These are phyloP conservation scores for Sugiyamaella chiloensis DNA, from an alignment of 805 yeast species.

Conservation along the genomic window DNA sequence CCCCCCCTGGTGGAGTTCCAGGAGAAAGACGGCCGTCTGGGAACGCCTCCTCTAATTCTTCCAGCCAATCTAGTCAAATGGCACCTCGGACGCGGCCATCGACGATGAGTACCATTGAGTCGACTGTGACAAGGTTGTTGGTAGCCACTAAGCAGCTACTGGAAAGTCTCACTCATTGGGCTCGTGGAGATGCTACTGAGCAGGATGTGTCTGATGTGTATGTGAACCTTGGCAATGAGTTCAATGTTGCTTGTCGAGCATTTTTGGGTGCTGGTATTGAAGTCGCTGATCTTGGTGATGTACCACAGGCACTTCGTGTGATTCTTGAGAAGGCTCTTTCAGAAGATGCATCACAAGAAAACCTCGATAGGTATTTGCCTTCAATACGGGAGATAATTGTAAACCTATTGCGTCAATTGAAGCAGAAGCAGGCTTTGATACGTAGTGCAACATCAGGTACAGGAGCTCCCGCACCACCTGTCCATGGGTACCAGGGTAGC, in stretches of 20 bases:
- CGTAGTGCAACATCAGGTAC: conserved; percentile 24
- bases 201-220: conserved; percentile 84
- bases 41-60: background rate
- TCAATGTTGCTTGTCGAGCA: conserved; percentile 78
- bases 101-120: conserved; percentile 57
- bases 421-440: conserved; percentile 67
- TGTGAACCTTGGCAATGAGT: conserved; percentile 90
- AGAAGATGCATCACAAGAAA: conserved; percentile 78
- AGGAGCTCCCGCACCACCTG: conserved; percentile 2
- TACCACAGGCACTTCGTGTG: conserved; percentile 73
- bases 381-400: conserved; percentile 83
- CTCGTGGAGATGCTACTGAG: conserved; percentile 72
- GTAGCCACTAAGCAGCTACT: conserved; percentile 85
- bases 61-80: background rate
- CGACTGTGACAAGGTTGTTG: conserved; percentile 71
- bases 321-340: conserved; percentile 85
- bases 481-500: background rate
- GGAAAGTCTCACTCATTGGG: conserved; percentile 90
- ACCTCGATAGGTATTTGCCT: conserved; percentile 77
- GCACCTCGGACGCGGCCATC: background rate
- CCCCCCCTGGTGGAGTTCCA: background rate
- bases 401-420: conserved; percentile 70
- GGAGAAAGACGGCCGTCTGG: background rate
- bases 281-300: conserved; percentile 81
- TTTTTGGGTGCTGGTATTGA: conserved; percentile 77